Evolutionary conservation across 1,284 basidiomycete species (phyloP).

Genomic region (Malassezia furfur): DNA sequence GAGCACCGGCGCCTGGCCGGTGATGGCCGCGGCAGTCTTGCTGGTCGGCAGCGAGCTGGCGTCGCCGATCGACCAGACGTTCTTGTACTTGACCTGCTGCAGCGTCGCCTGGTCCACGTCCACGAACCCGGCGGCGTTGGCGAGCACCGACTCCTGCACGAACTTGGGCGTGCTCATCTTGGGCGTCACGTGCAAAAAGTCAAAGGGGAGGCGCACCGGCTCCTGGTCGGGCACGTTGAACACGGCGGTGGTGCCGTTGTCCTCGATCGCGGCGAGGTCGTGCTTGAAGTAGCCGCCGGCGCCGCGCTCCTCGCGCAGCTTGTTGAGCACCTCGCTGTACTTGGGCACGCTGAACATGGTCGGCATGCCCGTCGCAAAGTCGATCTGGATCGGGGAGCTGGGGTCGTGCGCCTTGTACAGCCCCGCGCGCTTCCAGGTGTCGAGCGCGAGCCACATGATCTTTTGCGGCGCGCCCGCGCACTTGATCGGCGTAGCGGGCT

Average conservation of each 20-base stretch:
- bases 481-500: slow-evolving; percentile 87
- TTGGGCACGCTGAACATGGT: slow-evolving; percentile 78
- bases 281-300: slow-evolving; percentile 71
- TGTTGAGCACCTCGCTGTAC: slow-evolving; percentile 76
- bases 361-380: slow-evolving; percentile 79
- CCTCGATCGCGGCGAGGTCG: slow-evolving; percentile 65
- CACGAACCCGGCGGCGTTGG: slow-evolving; percentile 58
- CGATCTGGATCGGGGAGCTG: slow-evolving; percentile 55
- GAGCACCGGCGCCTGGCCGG: slow-evolving; percentile 80
- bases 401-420: slow-evolving; percentile 38
- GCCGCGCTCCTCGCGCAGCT: slow-evolving; percentile 67
- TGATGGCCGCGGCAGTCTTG: slow-evolving; percentile 91
- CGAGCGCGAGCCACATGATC: slow-evolving; percentile 44
- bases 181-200: slow-evolving; percentile 75
- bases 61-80: slow-evolving; percentile 84
- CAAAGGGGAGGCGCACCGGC: slow-evolving; percentile 63
- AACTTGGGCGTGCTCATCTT: slow-evolving; percentile 80
- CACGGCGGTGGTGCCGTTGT: slow-evolving; percentile 61
- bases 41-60: slow-evolving; percentile 82
- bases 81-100: slow-evolving; percentile 68
- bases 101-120: slow-evolving; percentile 71
- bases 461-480: slow-evolving; percentile 68
- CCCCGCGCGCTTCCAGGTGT: slow-evolving; percentile 35
- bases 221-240: slow-evolving; percentile 53
- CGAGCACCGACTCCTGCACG: slow-evolving; percentile 57